A percentile compares a stretch with the other conserved stretches of the same genome.
Conservation (phyloP, 768 basidiomycete species). For the Boletus pseudopeckii region DNA sequence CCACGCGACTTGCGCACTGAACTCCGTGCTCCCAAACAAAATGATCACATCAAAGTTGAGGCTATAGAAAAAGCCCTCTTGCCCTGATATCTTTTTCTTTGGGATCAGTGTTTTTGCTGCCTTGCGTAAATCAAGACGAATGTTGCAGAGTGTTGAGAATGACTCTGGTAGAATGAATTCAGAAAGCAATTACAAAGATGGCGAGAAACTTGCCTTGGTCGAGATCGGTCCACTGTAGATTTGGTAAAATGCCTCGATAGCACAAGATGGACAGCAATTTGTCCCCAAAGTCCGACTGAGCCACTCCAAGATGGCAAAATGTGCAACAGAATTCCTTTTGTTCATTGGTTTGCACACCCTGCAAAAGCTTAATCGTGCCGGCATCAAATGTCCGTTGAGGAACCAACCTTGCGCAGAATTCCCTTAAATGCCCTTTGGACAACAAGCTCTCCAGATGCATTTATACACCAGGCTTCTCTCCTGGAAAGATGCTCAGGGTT, state of each 20-base stretch:
- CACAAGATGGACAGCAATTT: background rate
- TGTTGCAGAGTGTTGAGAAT: slow-evolving; percentile 11
- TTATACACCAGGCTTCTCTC: slow-evolving; percentile 1
- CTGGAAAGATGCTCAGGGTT: slow-evolving; percentile 11
- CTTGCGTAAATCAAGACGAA: slow-evolving; percentile 8
- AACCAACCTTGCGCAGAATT: slow-evolving; percentile 9
- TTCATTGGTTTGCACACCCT: slow-evolving; percentile 13
- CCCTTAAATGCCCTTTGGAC: slow-evolving; percentile 4
- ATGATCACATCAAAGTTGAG: slow-evolving; percentile 9
- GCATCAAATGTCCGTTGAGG: background rate
- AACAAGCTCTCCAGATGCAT: background rate
- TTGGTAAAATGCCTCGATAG: slow-evolving; percentile 9
- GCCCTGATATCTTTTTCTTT: background rate
- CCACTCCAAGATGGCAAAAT: background rate
- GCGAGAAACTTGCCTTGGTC: background rate
- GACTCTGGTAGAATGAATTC: background rate
- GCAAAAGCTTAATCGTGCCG: background rate
- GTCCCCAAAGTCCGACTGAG: slow-evolving; percentile 2
- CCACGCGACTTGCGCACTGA: slow-evolving; percentile 12
- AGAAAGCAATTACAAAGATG: background rate
- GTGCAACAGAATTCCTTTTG: slow-evolving; percentile 14
- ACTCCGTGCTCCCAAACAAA: slow-evolving; percentile 28
- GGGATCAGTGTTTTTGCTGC: slow-evolving; percentile 1
- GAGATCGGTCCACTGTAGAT: slow-evolving; percentile 11
- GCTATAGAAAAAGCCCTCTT: slow-evolving; percentile 2